phyloP scores from a whole-genome alignment of 768 basidiomycete genomes.

The Pleurotus citrinopileatus region DNA sequence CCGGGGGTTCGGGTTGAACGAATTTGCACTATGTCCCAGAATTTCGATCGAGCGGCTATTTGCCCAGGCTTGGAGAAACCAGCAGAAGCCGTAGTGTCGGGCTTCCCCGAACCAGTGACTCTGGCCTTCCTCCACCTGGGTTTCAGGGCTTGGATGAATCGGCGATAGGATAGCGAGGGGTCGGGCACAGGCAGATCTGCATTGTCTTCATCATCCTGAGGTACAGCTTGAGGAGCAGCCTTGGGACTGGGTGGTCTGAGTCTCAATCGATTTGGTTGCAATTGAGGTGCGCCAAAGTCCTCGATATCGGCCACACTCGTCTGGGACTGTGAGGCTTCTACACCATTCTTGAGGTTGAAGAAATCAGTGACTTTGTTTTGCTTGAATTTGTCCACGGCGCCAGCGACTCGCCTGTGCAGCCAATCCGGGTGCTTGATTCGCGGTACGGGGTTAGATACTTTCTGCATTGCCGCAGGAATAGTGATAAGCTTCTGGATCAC shows the following conservation, averaged over 20 bases:
- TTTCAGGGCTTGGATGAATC: constrained; percentile 76
- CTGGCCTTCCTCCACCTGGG: constrained; percentile 71
- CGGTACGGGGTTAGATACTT: constrained; percentile 93
- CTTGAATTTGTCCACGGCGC: constrained; percentile 92
- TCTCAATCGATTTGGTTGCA: constrained; percentile 22
- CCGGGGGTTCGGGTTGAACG: constrained; percentile 74
- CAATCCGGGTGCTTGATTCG: constrained; percentile 97
- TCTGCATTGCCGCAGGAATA: constrained; percentile 98
- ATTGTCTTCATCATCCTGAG: constrained; percentile 40
- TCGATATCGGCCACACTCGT: constrained; percentile 56
- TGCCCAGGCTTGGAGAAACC: constrained; percentile 71
- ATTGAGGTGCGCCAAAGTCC: constrained; percentile 39
- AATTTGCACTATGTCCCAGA: constrained; percentile 95
- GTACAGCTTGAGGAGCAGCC: constrained; percentile 31
- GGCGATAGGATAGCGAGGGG: constrained; percentile 61
- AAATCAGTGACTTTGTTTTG: constrained; percentile 98
- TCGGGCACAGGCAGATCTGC: constrained; percentile 54
- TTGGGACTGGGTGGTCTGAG: constrained; percentile 57
- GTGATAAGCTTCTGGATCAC: constrained; percentile 99
- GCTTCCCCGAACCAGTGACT: constrained; percentile 41
- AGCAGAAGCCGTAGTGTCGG: constrained; percentile 48
- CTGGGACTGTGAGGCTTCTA: constrained; percentile 20
- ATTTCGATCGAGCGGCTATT: constrained; percentile 50
- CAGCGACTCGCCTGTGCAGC: constrained; percentile 88
- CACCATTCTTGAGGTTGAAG: constrained; percentile 51